Evolutionary conservation across 2,329 filamentous ascomycete species (phyloP), one percentile per base, ranked within the genome.

Genomic region (Bimuria novae-zelandiae): DNA sequence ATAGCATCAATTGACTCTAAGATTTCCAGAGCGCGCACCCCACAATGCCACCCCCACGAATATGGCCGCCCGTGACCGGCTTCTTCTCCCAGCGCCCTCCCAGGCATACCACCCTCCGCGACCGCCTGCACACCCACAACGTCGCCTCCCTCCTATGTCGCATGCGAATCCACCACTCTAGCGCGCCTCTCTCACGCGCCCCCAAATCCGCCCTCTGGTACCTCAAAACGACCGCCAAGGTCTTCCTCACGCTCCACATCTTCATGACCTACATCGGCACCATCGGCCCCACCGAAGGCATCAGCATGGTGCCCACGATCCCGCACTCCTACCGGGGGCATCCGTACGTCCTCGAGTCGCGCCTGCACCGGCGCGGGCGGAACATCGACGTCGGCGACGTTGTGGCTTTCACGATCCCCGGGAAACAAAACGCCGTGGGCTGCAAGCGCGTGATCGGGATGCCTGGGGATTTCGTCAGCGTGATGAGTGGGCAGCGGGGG

Each of bases 291-390:
- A 85, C 86, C 14, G 79, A 79, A 22, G 93, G 93, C 1, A 85
- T 91, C 3, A 93, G 89, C 16, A 97, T 97, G 94, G 82, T 94
- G 45, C 93, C 93, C 7, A 96, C 91, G 0, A 86, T 97, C 40
- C 64, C 69, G 0, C 53, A 65, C 41, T 53, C 53, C 3, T 61
- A 60, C 51, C 19, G 19, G 32, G 30, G 35, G 12, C 40, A 36
- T 6, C 63, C 69, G 1, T 59, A 27, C 23, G 60, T 72, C 27
- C 48, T 72, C 3, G 63, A 62, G 55, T 71, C 68, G 7, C 52
- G 54, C 10, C 55, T 67, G 7, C 60, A 72, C 49, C 60, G 67
- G 2, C 69, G 67, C 32, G 93, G 93, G 3, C 83, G 87, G 19
- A 80, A 77, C 11, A 74, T 89, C 29, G 68, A 76, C 44, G 87